Evolutionary conservation across 805 yeast species (phyloP).

Genomic region (Wickerhamomyces bisporus): DNA sequence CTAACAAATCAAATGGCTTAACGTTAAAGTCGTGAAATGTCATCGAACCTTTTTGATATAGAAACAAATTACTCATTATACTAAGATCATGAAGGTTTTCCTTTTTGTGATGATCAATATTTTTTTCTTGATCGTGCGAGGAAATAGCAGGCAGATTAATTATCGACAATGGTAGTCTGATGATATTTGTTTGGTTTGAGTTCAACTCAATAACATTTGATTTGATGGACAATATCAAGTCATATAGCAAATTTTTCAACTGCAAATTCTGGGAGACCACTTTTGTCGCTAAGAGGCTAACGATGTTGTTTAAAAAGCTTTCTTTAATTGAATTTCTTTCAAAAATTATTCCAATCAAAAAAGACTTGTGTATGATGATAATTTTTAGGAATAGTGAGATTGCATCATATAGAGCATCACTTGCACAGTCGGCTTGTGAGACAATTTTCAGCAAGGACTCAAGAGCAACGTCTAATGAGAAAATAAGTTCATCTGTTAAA

Average conservation of each 20-base stretch:
- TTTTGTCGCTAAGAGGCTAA: slow-evolving; percentile 38
- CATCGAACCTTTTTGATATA: slow-evolving; percentile 24
- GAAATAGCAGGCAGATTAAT: slow-evolving; percentile 20
- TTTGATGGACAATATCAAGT: slow-evolving; percentile 51
- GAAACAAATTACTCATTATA: slow-evolving; percentile 17
- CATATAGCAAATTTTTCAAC: slow-evolving; percentile 52
- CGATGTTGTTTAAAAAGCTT: slow-evolving; percentile 42
- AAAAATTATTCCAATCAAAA: slow-evolving; percentile 41
- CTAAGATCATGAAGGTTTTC: slow-evolving; percentile 19
- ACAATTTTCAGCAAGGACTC: slow-evolving; percentile 30
- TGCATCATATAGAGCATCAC: slow-evolving; percentile 20
- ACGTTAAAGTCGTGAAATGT: slow-evolving; percentile 33
- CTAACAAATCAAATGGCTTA: slow-evolving; percentile 53
- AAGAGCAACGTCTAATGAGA: slow-evolving; percentile 34
- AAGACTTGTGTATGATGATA: slow-evolving; percentile 50
- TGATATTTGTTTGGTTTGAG: slow-evolving; percentile 21
- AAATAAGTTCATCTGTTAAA: slow-evolving; percentile 32
- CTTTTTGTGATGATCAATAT: background rate
- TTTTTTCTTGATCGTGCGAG: slow-evolving; percentile 2
- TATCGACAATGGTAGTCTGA: slow-evolving; percentile 24
- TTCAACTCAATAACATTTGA: slow-evolving; percentile 24
- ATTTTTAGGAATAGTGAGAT: slow-evolving; percentile 48
- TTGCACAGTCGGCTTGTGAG: slow-evolving; percentile 13
- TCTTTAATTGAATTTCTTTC: slow-evolving; percentile 39
- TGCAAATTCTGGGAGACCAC: slow-evolving; percentile 42